A percentile compares a stretch with the other conserved stretches of the same genome.
phyloP scores from a whole-genome alignment of 345 rosid species.

The Arabidopsis arenosa region DNA sequence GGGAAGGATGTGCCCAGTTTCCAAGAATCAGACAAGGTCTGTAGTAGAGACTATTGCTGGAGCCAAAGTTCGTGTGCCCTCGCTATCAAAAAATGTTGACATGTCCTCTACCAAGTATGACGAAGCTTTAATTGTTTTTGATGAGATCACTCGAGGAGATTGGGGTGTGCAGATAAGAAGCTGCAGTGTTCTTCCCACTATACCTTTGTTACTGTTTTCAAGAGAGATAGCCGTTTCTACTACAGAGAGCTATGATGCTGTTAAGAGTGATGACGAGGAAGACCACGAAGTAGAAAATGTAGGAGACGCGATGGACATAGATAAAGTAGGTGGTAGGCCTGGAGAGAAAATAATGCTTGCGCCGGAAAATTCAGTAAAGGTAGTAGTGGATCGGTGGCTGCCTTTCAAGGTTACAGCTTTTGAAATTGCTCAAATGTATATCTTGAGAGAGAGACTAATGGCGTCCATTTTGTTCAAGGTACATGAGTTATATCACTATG shows the following conservation, averaged over 20 bases:
- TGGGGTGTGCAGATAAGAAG: conserved; percentile 70
- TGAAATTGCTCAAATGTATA: conserved; percentile 84
- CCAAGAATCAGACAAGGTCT: conserved; percentile 49
- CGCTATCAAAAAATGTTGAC: conserved; percentile 57
- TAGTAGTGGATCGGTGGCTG: conserved; percentile 84
- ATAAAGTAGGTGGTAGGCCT: conserved; percentile 40
- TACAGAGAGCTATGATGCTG: conserved; percentile 42
- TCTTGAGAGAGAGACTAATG: conserved; percentile 75
- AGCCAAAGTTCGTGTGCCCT: conserved; percentile 68
- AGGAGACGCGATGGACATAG: conserved; percentile 54
- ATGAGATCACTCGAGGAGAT: conserved; percentile 91
- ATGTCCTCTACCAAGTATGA: conserved; percentile 47
- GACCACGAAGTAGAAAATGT: conserved; percentile 50
- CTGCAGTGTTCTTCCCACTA: conserved; percentile 65
- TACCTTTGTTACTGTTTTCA: conserved; percentile 72
- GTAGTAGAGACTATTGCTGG: conserved; percentile 71
- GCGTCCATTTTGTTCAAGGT: conserved; percentile 82
- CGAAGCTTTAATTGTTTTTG: conserved; percentile 62
- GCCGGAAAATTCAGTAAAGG: conserved; percentile 67
- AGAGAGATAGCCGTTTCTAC: conserved; percentile 86
- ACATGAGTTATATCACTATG: conserved; percentile 39
- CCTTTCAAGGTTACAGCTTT: conserved; percentile 66
- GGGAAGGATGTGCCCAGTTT: conserved; percentile 63
- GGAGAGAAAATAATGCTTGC: conserved; percentile 66
- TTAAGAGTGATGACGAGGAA: conserved; percentile 46